Evolutionary conservation across 768 basidiomycete species (phyloP).

Genomic region (Plicaturopsis crispa): DNA sequence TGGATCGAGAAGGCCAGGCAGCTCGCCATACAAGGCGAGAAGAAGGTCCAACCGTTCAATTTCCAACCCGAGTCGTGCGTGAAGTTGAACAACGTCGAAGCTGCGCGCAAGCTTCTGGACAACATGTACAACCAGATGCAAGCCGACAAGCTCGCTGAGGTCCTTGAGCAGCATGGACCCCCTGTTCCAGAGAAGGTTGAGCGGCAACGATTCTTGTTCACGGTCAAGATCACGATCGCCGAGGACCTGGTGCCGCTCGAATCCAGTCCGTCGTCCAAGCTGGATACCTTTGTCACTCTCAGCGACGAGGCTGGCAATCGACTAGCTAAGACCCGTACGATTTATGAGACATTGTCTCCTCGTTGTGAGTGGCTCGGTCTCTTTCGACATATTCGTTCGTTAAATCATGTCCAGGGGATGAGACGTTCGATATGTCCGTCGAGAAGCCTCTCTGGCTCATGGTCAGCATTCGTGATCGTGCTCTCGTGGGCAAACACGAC

Average conservation of each 20-base stretch:
- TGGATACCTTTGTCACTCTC: slow-evolving; percentile 91
- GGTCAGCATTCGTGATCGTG: slow-evolving; percentile 89
- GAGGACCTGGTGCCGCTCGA: slow-evolving; percentile 81
- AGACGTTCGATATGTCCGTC: slow-evolving; percentile 92
- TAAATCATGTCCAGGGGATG: slow-evolving; percentile 64
- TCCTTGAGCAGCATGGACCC: slow-evolving; percentile 48
- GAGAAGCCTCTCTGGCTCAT: slow-evolving; percentile 95
- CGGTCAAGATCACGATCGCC: slow-evolving; percentile 88
- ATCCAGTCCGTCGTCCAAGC: slow-evolving; percentile 64
- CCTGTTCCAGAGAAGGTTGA: slow-evolving; percentile 68
- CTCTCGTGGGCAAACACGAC: slow-evolving; percentile 88
- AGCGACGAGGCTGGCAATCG: slow-evolving; percentile 89
- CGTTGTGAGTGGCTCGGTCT: slow-evolving; percentile 54
- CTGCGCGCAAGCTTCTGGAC: slow-evolving; percentile 84
- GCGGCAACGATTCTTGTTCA: slow-evolving; percentile 72
- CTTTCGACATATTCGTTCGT: neutral
- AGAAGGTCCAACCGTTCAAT: slow-evolving; percentile 91
- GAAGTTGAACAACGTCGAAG: slow-evolving; percentile 95
- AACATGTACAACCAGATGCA: slow-evolving; percentile 91
- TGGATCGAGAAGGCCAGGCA: slow-evolving; percentile 84
- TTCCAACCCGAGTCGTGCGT: slow-evolving; percentile 92
- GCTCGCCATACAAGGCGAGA: slow-evolving; percentile 71
- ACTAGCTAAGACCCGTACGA: slow-evolving; percentile 90
- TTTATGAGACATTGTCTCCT: slow-evolving; percentile 87
- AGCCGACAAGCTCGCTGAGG: slow-evolving; percentile 75